Evolutionary conservation across 495 filamentous ascomycete species (phyloP).

Genomic region (Penicillium steckii): DNA sequence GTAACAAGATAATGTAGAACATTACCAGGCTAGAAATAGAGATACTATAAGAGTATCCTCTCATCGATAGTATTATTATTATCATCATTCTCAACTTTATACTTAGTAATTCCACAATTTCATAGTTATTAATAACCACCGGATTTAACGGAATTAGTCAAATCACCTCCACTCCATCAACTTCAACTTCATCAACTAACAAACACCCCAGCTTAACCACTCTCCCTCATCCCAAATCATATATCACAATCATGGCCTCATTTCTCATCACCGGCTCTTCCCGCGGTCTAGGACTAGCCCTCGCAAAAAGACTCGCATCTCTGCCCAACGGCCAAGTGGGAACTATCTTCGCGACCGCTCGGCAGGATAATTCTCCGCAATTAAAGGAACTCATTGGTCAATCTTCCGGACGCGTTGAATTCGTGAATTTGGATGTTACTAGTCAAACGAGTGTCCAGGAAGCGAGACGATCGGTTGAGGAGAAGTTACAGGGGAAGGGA

Average conservation of each 20-base stretch:
- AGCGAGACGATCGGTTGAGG: slow-evolving; percentile 34
- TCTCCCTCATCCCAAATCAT: not conserved
- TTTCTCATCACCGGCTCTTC: slow-evolving; percentile 41
- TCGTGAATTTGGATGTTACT: slow-evolving; percentile 45
- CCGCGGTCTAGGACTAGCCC: slow-evolving; percentile 54
- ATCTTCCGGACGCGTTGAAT: slow-evolving; percentile 36
- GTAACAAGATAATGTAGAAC: too few relatives aligned
- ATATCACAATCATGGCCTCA: slow-evolving; percentile 21
- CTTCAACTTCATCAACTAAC: not conserved
- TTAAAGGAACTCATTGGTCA: slow-evolving; percentile 22
- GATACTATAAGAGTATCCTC: too few relatives aligned
- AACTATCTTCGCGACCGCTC: slow-evolving; percentile 37
- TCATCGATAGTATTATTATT: too few relatives aligned
- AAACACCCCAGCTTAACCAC: not conserved
- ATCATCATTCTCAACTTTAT: too few relatives aligned
- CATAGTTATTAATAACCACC: not conserved
- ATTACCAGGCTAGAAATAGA: too few relatives aligned
- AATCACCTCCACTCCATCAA: not conserved
- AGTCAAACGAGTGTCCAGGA: slow-evolving; percentile 41
- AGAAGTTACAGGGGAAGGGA: slow-evolving; percentile 36
- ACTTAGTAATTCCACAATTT: not conserved
- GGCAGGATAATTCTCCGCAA: slow-evolving; percentile 25
- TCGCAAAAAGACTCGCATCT: slow-evolving; percentile 35
- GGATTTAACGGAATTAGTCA: not conserved
- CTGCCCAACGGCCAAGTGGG: slow-evolving; percentile 30